A percentile compares a stretch with the other conserved stretches of the same genome.
Conservation (phyloP, 2,329 filamentous ascomycete genomes). For the Scytalidium lignicola region DNA sequence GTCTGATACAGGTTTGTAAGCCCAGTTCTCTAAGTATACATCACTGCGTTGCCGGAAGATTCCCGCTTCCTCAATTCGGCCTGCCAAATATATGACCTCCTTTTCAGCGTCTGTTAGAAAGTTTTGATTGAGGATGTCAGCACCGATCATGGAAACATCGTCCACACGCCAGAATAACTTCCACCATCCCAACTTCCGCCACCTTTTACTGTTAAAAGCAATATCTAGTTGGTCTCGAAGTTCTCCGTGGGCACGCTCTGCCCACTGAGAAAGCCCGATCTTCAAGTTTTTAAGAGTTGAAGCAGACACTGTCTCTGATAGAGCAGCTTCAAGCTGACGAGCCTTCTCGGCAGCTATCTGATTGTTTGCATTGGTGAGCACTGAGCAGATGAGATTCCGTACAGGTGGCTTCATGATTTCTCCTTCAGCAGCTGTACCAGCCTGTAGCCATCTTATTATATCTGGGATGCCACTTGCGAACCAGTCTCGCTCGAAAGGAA, state of each 20-base stretch:
- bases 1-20: conserved; percentile 17
- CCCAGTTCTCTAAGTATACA: conserved; percentile 14
- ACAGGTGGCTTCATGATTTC: conserved; percentile 60
- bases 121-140: conserved; percentile 68
- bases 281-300: conserved; percentile 45
- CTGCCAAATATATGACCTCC: conserved; percentile 76
- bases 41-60: conserved; percentile 24
- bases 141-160: conserved; percentile 78
- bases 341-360: conserved; percentile 47
- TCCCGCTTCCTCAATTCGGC: conserved; percentile 64
- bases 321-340: conserved; percentile 25
- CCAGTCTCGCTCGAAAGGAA: conserved; percentile 71
- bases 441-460: conserved; percentile 61
- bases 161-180: conserved; percentile 94
- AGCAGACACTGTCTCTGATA: conserved; percentile 24
- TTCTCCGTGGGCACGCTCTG: conserved; percentile 75
- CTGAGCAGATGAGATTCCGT: conserved; percentile 58
- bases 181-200: conserved; percentile 86
- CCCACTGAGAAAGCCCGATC: conserved; percentile 62
- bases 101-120: conserved; percentile 78
- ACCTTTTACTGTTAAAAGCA: conserved; percentile 70
- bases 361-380: conserved; percentile 51
- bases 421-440: conserved; percentile 32
- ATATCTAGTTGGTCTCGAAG: conserved; percentile 73
- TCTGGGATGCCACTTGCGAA: conserved; percentile 63